phyloP scores from a whole-genome alignment of 2,329 filamentous ascomycete genomes.

The Thermomyces lanuginosus region DNA sequence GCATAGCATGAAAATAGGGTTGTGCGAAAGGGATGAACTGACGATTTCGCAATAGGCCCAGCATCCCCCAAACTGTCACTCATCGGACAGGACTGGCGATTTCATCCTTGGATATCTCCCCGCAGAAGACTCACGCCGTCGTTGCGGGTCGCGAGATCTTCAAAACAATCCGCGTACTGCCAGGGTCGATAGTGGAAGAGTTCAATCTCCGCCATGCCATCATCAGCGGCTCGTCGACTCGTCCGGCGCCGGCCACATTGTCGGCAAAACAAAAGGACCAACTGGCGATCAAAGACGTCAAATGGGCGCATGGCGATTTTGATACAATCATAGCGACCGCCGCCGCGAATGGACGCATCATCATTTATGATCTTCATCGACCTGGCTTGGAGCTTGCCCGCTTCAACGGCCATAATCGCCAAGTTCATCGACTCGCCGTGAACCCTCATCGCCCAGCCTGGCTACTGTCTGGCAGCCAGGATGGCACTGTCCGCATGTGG shows the following conservation, averaged over 20 bases:
- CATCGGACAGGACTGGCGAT: slow-evolving; percentile 51
- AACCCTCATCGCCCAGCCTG: slow-evolving; percentile 45
- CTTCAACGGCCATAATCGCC: slow-evolving; percentile 47
- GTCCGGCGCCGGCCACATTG: slow-evolving; percentile 28
- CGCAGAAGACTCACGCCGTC: slow-evolving; percentile 45
- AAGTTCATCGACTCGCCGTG: slow-evolving; percentile 50
- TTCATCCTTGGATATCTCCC: slow-evolving; percentile 46
- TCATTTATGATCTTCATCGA: slow-evolving; percentile 47
- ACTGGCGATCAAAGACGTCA: slow-evolving; percentile 48
- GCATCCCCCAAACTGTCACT: slow-evolving; percentile 38
- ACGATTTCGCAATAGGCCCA: slow-evolving; percentile 26
- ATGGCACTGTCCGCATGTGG: slow-evolving; percentile 48
- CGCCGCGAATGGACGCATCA: slow-evolving; percentile 48
- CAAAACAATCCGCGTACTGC: slow-evolving; percentile 45
- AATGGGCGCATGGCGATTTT: slow-evolving; percentile 49
- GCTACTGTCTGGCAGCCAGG: slow-evolving; percentile 48
- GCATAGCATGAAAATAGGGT: no score
- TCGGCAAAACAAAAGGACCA: slow-evolving; percentile 40
- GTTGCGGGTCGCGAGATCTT: slow-evolving; percentile 50
- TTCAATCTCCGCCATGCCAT: slow-evolving; percentile 47
- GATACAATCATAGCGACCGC: slow-evolving; percentile 47
- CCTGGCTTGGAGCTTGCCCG: slow-evolving; percentile 44
- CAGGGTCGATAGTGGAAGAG: slow-evolving; percentile 43
- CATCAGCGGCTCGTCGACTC: slow-evolving; percentile 39
- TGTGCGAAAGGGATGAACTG: no score